Evolutionary conservation across 2,329 filamentous ascomycete species (phyloP).

Genomic region (Paecilomyces sp.): DNA sequence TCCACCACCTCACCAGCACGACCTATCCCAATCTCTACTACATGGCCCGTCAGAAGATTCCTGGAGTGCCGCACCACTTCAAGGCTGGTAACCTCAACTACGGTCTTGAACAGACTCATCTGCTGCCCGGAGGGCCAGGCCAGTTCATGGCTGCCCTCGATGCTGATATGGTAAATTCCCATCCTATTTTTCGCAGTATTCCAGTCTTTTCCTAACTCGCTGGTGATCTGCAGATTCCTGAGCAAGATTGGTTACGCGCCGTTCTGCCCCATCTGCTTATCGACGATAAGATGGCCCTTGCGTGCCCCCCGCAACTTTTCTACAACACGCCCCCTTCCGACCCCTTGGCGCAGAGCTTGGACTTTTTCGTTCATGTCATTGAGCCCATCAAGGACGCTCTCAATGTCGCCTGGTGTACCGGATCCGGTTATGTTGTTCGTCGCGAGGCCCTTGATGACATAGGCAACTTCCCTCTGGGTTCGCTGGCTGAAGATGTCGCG

Average conservation of each 20-base stretch:
- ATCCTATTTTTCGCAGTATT: no score
- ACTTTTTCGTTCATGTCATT: constrained; percentile 52
- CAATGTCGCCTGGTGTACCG: constrained; percentile 56
- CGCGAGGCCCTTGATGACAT: constrained; percentile 55
- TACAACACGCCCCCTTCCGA: constrained; percentile 56
- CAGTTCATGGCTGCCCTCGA: constrained; percentile 58
- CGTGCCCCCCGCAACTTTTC: constrained; percentile 56
- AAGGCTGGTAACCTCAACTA: constrained; percentile 61
- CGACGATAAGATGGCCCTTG: constrained; percentile 51
- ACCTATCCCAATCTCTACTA: constrained; percentile 36
- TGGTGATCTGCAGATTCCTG: constrained; percentile 43
- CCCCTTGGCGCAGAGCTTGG: constrained; percentile 51
- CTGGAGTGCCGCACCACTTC: constrained; percentile 43
- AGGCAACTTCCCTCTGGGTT: constrained; percentile 55
- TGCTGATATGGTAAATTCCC: constrained; percentile 50
- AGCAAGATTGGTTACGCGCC: constrained; percentile 53
- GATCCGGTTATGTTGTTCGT: constrained; percentile 55
- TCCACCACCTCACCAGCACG: constrained; percentile 24
- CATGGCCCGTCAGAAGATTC: constrained; percentile 35
- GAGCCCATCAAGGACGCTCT: constrained; percentile 40
- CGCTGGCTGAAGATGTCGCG: constrained; percentile 54
- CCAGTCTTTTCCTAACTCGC: constrained; percentile 3
- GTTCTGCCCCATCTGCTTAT: constrained; percentile 52
- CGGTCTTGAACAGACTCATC: constrained; percentile 45
- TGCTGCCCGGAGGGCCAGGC: constrained; percentile 49